Percentiles rank a stretch among this genome's conserved stretches.
These are phyloP conservation scores for Ambrosia artemisiifolia DNA, from an alignment of 129 eudicot genomes.

Conservation along the genomic window DNA sequence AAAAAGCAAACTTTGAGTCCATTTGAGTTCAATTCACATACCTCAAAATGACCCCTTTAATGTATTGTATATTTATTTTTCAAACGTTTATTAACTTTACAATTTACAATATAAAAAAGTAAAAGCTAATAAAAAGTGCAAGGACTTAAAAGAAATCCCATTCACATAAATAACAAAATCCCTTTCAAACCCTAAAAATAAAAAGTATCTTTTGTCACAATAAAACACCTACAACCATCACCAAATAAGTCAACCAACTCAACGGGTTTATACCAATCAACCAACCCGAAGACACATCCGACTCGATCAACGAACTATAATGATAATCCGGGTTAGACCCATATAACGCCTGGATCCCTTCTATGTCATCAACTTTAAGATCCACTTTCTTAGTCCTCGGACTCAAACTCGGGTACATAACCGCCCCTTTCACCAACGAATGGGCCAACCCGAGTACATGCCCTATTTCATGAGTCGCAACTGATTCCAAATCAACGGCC, in stretches of 20 bases:
- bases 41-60: no score
- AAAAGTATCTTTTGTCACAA: background rate
- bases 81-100: no score
- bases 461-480: constrained; percentile 75
- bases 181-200: background rate
- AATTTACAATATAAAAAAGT: constrained; percentile 3
- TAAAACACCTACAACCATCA: constrained; percentile 9
- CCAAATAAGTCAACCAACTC: constrained; percentile 33
- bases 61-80: no score
- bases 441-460: constrained; percentile 90
- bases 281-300: constrained; percentile 52
- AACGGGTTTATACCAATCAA: constrained; percentile 1
- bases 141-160: constrained; percentile 4
- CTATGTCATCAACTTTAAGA: constrained; percentile 73
- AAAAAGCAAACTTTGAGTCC: no score
- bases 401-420: constrained; percentile 84
- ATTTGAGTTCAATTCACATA: no score
- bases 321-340: constrained; percentile 85
- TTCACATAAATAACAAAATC: background rate
- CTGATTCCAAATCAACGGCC: no score
- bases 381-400: constrained; percentile 78
- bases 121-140: background rate
- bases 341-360: constrained; percentile 74
- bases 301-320: constrained; percentile 45
- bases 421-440: constrained; percentile 64